phyloP scores from a whole-genome alignment of 1,284 basidiomycete genomes.

The Ustilago bromivora region DNA sequence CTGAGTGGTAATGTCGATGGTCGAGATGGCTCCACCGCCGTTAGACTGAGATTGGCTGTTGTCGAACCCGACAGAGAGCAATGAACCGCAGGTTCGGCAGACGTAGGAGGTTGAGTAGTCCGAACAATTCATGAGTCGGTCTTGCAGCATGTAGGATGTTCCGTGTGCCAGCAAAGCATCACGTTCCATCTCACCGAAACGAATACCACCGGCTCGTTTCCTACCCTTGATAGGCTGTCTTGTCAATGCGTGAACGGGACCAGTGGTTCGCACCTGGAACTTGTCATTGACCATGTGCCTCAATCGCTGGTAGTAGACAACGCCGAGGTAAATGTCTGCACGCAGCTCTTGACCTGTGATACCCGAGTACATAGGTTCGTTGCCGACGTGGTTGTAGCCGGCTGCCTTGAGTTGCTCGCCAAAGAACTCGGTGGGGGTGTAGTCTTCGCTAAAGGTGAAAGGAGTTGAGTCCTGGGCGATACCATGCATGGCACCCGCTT shows the following conservation, averaged over 20 bases:
- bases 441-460: constrained; percentile 84
- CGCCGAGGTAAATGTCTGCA: constrained; percentile 97
- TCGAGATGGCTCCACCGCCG: constrained; percentile 34
- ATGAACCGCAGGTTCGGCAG: constrained; percentile 92
- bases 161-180: constrained; percentile 98
- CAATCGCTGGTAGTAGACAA: constrained; percentile 98
- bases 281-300: constrained; percentile 99
- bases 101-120: constrained; percentile 99
- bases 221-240: constrained; percentile 98
- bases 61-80: constrained; percentile 82
- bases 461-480: constrained; percentile 96
- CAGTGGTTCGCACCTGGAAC: constrained; percentile 98
- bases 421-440: constrained; percentile 96
- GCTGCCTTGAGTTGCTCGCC: constrained; percentile 92
- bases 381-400: constrained; percentile 98
- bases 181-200: constrained; percentile 99
- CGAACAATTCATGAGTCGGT: constrained; percentile 99
- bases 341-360: constrained; percentile 98
- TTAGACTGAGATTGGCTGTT: constrained; percentile 10
- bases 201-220: constrained; percentile 97
- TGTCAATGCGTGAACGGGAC: constrained; percentile 93
- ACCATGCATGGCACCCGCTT: constrained; percentile 97
- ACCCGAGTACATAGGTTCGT: constrained; percentile 99
- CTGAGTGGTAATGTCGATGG: constrained; percentile 39
- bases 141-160: constrained; percentile 96